Evolutionary conservation across 2,329 filamentous ascomycete genomes (phyloP).

Genomic region (Arthrobotrys conoides): DNA sequence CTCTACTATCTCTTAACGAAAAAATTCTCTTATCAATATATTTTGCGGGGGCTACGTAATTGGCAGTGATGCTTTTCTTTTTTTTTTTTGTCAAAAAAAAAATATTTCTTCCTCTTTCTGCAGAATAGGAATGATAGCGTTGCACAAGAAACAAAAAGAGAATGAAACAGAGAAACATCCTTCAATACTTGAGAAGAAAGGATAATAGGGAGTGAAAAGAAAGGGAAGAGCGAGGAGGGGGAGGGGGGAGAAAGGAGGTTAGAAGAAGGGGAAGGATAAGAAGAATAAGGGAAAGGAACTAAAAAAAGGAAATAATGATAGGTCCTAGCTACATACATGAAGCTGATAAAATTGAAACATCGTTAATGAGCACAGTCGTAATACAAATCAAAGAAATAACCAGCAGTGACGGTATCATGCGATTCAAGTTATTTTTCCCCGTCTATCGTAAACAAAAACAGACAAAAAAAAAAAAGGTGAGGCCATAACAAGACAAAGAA

Average conservation of each 20-base stretch:
- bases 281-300: neutral
- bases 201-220: neutral
- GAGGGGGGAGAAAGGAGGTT: too few relatives aligned
- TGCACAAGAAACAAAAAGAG: neutral
- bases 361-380: neutral
- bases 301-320: constrained; percentile 18
- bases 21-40: neutral
- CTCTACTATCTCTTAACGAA: constrained; percentile 15
- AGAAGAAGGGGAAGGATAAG: neutral
- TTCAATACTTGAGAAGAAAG: constrained; percentile 6
- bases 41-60: constrained; percentile 7
- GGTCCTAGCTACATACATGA: constrained; percentile 60
- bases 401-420: constrained; percentile 59
- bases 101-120: constrained; percentile 24
- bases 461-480: constrained; percentile 4
- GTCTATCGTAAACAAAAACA: constrained; percentile 44
- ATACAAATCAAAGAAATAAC: constrained; percentile 22
- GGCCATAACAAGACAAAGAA: constrained; percentile 6
- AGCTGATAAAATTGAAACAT: constrained; percentile 36
- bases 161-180: neutral
- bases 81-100: neutral
- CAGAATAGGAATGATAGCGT: constrained; percentile 11
- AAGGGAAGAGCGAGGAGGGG: neutral
- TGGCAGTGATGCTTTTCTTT: neutral
- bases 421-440: constrained; percentile 56